Evolutionary conservation across 208 protist species (phyloP).

Genomic region (Trypanosoma mega): DNA sequence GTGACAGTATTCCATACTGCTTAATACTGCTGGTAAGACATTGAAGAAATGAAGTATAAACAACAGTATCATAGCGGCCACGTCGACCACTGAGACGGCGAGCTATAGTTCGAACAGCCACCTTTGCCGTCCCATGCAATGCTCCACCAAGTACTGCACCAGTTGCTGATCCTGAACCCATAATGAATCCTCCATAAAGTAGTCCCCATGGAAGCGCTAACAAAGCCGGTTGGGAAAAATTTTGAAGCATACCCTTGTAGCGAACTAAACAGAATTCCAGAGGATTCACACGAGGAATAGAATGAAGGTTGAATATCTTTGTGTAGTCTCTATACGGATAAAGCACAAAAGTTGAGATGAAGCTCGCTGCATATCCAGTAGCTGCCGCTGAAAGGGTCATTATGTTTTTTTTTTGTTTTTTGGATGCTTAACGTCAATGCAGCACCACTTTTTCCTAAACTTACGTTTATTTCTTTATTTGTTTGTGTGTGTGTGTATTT

Average conservation of each 20-base stretch:
- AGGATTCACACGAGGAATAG: conserved; percentile 29
- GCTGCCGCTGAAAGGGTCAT: conserved; percentile 36
- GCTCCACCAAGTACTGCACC: conserved; percentile 64
- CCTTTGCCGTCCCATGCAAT: conserved; percentile 57
- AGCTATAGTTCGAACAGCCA: conserved; percentile 62
- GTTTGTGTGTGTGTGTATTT: too few species aligned
- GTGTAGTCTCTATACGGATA: conserved; percentile 88
- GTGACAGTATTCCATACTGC: conserved; percentile 74
- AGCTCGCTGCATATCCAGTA: conserved; percentile 61
- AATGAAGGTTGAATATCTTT: conserved; percentile 47
- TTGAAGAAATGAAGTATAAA: conserved; percentile 58
- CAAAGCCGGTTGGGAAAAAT: conserved; percentile 77
- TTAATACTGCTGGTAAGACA: conserved; percentile 50
- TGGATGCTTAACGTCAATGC: background rate
- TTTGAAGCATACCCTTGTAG: conserved; percentile 79
- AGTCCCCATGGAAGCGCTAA: conserved; percentile 58
- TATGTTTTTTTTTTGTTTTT: conserved; percentile 23
- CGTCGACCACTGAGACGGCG: conserved; percentile 59
- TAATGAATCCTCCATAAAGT: conserved; percentile 75
- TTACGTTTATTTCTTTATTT: background rate
- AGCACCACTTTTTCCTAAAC: background rate
- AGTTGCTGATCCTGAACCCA: conserved; percentile 40
- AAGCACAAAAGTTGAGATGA: conserved; percentile 57
- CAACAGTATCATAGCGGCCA: conserved; percentile 43
- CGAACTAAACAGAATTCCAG: conserved; percentile 51